Evolutionary conservation across 345 rosid genomes (phyloP).

Genomic region (Corymbia maculata): DNA sequence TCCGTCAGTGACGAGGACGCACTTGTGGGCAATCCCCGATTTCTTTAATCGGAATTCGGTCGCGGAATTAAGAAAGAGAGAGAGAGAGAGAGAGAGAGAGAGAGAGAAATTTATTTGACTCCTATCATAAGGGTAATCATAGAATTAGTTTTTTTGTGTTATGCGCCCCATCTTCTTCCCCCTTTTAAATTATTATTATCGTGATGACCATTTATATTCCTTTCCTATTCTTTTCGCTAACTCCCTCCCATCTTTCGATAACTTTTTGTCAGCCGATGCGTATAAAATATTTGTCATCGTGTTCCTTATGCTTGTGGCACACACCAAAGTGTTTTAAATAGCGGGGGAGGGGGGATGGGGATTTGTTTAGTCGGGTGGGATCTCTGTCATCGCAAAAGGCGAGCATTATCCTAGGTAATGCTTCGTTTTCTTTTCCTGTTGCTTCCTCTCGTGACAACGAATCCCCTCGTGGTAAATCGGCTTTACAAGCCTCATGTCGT

Average conservation of each 20-base stretch:
- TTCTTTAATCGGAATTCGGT: background rate
- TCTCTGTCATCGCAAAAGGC: background rate
- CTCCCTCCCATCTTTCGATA: background rate
- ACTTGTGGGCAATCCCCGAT: background rate
- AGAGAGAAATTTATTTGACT: background rate
- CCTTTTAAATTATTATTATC: background rate
- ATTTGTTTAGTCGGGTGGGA: background rate
- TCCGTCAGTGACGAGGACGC: background rate
- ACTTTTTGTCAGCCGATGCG: background rate
- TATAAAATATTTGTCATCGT: background rate
- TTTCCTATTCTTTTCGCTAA: background rate
- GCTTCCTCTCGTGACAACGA: background rate
- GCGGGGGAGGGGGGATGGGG: background rate
- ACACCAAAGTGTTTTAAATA: background rate
- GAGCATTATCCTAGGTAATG: background rate
- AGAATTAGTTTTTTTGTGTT: background rate
- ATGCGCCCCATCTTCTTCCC: background rate
- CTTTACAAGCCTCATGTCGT: background rate
- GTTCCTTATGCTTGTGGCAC: background rate
- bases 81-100: background rate
- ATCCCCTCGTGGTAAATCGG: background rate
- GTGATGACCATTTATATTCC: background rate
- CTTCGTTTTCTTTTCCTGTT: background rate
- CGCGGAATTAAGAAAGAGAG: background rate
- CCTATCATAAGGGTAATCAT: background rate